These are phyloP conservation scores for Parietaria judaica DNA, from an alignment of 306 rosid species.

Conservation along the genomic window DNA sequence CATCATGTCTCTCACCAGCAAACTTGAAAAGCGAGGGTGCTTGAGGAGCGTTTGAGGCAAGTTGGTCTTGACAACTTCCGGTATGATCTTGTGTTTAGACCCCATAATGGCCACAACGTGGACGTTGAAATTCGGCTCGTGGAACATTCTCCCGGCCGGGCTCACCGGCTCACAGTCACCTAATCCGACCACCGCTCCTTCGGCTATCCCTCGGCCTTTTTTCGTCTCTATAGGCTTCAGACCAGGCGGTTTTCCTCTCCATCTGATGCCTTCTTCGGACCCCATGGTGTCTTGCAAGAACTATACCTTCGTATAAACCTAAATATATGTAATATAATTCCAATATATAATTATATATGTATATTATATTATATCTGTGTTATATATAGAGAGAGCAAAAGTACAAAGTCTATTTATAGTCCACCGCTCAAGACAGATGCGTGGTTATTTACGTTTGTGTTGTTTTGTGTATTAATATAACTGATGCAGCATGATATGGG, in stretches of 20 bases:
- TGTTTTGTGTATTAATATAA: background rate
- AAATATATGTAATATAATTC: background rate
- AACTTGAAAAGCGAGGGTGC: constrained; percentile 39
- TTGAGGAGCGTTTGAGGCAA: constrained; percentile 24
- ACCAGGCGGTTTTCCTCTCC: constrained; percentile 7
- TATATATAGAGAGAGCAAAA: background rate
- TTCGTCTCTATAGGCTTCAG: constrained; percentile 21
- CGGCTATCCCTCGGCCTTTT: background rate
- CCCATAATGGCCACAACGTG: constrained; percentile 33
- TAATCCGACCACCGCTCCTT: background rate
- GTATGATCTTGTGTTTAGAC: constrained; percentile 11
- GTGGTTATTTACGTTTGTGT: background rate
- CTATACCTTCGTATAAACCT: background rate
- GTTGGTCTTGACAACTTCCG: constrained; percentile 13
- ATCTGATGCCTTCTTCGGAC: constrained; percentile 15
- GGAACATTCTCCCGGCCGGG: constrained; percentile 33
- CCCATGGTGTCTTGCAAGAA: background rate
- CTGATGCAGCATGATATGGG: too few species aligned
- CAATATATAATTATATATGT: too few species aligned
- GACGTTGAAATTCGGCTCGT: constrained; percentile 35
- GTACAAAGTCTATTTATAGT: constrained; percentile 2
- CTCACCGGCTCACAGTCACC: constrained; percentile 25
- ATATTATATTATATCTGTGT: too few species aligned
- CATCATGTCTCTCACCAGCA: constrained; percentile 14
- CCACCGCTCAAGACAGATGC: background rate